Conservation (phyloP, 352 stramenopile species). For the Phytophthora rubi region DNA sequence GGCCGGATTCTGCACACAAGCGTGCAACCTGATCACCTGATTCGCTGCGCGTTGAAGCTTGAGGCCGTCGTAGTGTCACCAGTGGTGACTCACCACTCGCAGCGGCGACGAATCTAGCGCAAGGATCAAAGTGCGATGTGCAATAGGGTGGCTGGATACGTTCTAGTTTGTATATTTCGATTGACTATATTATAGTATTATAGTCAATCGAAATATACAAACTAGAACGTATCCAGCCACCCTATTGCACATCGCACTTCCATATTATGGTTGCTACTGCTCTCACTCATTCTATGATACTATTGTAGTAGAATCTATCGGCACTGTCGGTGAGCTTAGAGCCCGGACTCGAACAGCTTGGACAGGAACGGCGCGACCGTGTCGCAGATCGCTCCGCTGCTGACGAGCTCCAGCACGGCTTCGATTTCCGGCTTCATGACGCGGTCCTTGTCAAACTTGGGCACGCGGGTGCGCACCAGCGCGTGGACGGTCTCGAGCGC, state of each 20-base stretch:
- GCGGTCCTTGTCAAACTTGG: constrained; percentile 78
- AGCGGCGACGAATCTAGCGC: no score
- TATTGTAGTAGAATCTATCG: neutral
- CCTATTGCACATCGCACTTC: no score
- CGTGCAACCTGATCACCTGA: neutral
- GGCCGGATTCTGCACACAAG: neutral
- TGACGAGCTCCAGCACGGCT: constrained; percentile 78
- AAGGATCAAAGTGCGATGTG: no score
- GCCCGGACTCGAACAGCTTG: constrained; percentile 50
- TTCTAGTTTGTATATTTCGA: neutral
- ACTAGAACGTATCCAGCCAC: no score
- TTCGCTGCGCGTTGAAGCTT: neutral
- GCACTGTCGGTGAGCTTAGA: constrained; percentile 30
- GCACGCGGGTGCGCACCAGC: constrained; percentile 72
- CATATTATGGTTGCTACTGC: neutral
- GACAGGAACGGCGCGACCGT: constrained; percentile 64
- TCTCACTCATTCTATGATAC: neutral
- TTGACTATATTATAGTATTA: no score
- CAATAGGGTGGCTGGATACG: neutral
- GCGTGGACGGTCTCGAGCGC: constrained; percentile 81
- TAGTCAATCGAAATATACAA: no score
- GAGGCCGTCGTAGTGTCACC: no score
- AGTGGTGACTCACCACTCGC: no score
- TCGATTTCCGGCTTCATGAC: constrained; percentile 92
- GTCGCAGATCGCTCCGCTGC: constrained; percentile 69